Conservation (phyloP, 176 grass and related monocot genomes). For the Zoysia japonica region DNA sequence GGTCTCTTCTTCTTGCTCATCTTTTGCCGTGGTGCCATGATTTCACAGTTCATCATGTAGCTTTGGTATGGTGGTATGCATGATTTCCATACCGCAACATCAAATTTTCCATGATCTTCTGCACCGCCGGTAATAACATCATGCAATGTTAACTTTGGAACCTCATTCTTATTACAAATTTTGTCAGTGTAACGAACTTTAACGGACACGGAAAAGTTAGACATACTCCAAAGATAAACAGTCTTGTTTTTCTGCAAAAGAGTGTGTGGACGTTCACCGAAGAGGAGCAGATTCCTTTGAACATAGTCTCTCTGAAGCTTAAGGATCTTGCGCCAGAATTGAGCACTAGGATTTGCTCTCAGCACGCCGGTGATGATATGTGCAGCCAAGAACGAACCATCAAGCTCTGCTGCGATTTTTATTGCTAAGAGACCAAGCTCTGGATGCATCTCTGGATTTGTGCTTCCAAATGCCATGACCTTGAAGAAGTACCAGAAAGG, state of each 20-base stretch:
- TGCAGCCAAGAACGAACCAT: constrained; percentile 19
- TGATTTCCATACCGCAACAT: not conserved
- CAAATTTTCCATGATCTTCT: not conserved
- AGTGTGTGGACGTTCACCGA: not conserved
- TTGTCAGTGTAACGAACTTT: not conserved
- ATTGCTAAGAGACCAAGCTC: constrained; percentile 23
- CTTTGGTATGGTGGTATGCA: not conserved
- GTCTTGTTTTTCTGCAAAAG: not conserved
- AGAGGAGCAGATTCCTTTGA: not conserved
- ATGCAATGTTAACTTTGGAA: not conserved
- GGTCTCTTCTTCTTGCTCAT: not conserved
- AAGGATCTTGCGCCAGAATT: not conserved
- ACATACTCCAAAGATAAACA: not conserved
- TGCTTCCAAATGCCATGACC: constrained; percentile 26
- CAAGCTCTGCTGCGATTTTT: constrained; percentile 24
- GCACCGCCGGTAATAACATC: not conserved
- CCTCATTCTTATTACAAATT: not conserved
- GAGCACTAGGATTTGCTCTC: not conserved
- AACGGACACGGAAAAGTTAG: not conserved
- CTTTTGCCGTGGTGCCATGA: not conserved
- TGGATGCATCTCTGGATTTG: not conserved
- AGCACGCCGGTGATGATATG: not conserved
- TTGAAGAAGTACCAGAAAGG: constrained; percentile 41
- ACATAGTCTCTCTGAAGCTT: not conserved
- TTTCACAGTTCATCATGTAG: not conserved